These are phyloP conservation scores for Candida sanyaensis DNA, from an alignment of 1,139 yeast genomes.

Conservation along the genomic window DNA sequence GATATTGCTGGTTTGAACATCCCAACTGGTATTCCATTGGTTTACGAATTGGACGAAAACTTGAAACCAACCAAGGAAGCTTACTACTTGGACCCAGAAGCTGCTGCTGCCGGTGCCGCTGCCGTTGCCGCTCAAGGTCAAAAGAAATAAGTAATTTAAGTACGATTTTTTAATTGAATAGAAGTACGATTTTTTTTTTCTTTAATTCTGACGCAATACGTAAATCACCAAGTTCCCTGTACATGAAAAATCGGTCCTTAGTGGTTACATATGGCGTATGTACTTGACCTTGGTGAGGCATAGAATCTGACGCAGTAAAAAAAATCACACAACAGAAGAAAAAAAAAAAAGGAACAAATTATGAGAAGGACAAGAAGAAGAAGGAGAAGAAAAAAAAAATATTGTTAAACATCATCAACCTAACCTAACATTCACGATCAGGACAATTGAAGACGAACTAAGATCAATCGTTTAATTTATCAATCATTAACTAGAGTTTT, in stretches of 20 bases:
- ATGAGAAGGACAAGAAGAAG: background rate
- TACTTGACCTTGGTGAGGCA: no score
- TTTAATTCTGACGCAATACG: background rate
- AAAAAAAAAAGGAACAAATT: background rate
- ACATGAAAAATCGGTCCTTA: no score
- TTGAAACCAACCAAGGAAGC: slow-evolving; percentile 92
- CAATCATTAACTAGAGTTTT: background rate
- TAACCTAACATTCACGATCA: background rate
- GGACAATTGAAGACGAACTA: background rate
- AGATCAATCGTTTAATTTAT: background rate
- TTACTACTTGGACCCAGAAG: slow-evolving; percentile 98
- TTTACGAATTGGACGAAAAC: slow-evolving; percentile 87
- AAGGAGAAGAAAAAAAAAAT: no score
- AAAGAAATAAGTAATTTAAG: slow-evolving; percentile 32
- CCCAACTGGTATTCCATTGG: slow-evolving; percentile 99
- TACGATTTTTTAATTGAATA: background rate
- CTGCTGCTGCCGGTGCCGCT: slow-evolving; percentile 99
- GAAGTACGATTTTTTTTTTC: background rate
- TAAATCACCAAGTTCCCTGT: no score
- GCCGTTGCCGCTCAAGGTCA: slow-evolving; percentile 97
- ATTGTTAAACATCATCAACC: background rate
- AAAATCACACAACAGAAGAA: background rate
- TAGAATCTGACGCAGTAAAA: no score
- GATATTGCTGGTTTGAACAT: slow-evolving; percentile 94
- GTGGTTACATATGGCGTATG: no score